A percentile compares a stretch with the other conserved stretches of the same genome.
phyloP scores from a whole-genome alignment of 257 asterid species.

The Orobanche coerulescens region DNA sequence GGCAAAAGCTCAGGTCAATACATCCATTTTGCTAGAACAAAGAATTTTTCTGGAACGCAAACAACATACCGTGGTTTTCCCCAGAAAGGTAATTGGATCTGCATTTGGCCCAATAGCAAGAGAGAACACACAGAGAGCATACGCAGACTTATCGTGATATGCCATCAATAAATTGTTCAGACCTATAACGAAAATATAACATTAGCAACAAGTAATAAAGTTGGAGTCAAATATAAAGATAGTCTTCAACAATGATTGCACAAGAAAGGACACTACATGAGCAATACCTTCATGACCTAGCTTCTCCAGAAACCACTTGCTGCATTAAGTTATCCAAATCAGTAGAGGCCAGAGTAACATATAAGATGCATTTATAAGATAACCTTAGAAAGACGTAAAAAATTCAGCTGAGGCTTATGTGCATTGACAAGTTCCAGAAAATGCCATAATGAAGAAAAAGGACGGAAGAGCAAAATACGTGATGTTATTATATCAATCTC shows the following conservation, averaged over 20 bases:
- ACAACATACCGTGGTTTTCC: slow-evolving; percentile 66
- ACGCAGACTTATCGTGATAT: slow-evolving; percentile 90
- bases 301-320: slow-evolving; percentile 96
- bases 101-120: slow-evolving; percentile 76
- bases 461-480: slow-evolving; percentile 2
- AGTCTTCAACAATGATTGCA: slow-evolving; percentile 6
- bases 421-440: not conserved
- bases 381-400: not conserved
- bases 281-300: slow-evolving; percentile 78
- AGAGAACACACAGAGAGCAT: slow-evolving; percentile 88
- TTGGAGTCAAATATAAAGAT: not conserved
- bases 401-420: not conserved
- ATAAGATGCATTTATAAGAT: slow-evolving; percentile 5
- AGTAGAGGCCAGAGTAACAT: slow-evolving; percentile 16
- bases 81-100: slow-evolving; percentile 77
- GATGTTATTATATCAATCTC: slow-evolving; percentile 2
- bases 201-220: slow-evolving; percentile 4
- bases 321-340: slow-evolving; percentile 33
- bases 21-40: slow-evolving; percentile 12
- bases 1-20: not conserved
- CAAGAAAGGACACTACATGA: not conserved
- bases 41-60: slow-evolving; percentile 20
- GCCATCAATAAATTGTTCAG: slow-evolving; percentile 86
- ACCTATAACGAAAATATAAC: slow-evolving; percentile 38
- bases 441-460: slow-evolving; percentile 6